Evolutionary conservation across 2,329 filamentous ascomycete genomes (phyloP), one percentile per base, ranked within the genome.

Genomic region (Verticillium tricorpus): DNA sequence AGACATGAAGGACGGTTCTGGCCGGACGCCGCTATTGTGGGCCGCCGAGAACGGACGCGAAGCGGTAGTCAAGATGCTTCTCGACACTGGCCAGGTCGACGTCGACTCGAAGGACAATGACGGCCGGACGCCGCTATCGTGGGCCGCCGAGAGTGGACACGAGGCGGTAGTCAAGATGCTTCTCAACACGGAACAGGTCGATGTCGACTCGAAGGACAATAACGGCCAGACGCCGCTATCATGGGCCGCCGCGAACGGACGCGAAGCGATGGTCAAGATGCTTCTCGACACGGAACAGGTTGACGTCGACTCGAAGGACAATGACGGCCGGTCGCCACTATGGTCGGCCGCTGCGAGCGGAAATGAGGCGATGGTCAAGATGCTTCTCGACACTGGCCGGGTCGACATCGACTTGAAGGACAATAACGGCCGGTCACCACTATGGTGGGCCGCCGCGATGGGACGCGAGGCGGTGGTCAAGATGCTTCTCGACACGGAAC

Each of bases 1-100:
- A n/a, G 60, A 70, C 54, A 62, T 60, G 8, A 57, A 40, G 22
- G 64, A 66, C 57, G 45, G 34, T 32, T 4, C 57, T 45, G 60
- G 61, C 52, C 62, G 22, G 56, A 67, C 65, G 22, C 60, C 69
- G 17, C 61, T 71, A 28, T 64, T 15, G 14, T 17, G 39, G 19
- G 68, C 69, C 2, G 34, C 50, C 1, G 6, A 5, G n/a, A 28
- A 22, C 3, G 28, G n/a, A 17, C 1, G 59, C 25, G 3, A n/a
- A 3, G 7, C 3, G 1, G 3, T 56, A 1, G 45, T 62, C 12
- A 35, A 35, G 12, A 2, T 37, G 5, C 50, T 59, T n/a, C 58
- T 60, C 19, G 50, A 56, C n/a, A 60, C 32, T 1, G 22, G n/a
- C 2, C 19, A 22, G 0, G 4, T 54, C 17, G 28, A 61, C 0